A percentile compares a stretch with the other conserved stretches of the same genome.
Conservation (phyloP, 768 basidiomycete species). For the Russula virescens region DNA sequence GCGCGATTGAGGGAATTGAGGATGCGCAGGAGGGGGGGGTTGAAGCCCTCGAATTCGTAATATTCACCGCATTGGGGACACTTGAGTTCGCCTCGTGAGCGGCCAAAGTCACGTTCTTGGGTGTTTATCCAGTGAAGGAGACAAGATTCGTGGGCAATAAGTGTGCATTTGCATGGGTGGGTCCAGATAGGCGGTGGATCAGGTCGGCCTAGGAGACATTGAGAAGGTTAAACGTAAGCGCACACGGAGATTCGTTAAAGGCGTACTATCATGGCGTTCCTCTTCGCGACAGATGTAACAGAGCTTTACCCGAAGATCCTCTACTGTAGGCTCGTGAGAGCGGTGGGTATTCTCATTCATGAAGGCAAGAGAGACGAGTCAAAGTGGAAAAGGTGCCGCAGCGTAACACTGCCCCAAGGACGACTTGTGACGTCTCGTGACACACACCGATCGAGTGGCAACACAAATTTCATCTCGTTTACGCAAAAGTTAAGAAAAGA, state of each 20-base stretch:
- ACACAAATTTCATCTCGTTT: too few species aligned
- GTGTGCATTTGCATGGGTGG: slow-evolving; percentile 76
- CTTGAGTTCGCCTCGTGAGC: slow-evolving; percentile 61
- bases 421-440: too few species aligned
- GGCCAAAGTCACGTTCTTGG: slow-evolving; percentile 50
- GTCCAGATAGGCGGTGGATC: slow-evolving; percentile 58
- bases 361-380: neutral
- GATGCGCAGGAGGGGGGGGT: slow-evolving; percentile 46
- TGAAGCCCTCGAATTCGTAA: slow-evolving; percentile 64
- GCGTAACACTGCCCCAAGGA: too few species aligned
- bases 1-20: slow-evolving; percentile 47
- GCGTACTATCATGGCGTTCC: slow-evolving; percentile 45
- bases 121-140: slow-evolving; percentile 75
- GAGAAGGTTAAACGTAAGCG: neutral
- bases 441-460: too few species aligned
- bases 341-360: neutral
- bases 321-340: slow-evolving; percentile 30
- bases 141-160: slow-evolving; percentile 76
- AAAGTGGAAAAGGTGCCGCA: too few species aligned
- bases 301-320: slow-evolving; percentile 53
- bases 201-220: slow-evolving; percentile 35
- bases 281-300: slow-evolving; percentile 81
- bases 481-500: too few species aligned
- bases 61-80: slow-evolving; percentile 70
- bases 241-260: neutral